Evolutionary conservation across 768 basidiomycete species (phyloP), one percentile per base, ranked within the genome.

Genomic region (Pisolithus tinctorius): DNA sequence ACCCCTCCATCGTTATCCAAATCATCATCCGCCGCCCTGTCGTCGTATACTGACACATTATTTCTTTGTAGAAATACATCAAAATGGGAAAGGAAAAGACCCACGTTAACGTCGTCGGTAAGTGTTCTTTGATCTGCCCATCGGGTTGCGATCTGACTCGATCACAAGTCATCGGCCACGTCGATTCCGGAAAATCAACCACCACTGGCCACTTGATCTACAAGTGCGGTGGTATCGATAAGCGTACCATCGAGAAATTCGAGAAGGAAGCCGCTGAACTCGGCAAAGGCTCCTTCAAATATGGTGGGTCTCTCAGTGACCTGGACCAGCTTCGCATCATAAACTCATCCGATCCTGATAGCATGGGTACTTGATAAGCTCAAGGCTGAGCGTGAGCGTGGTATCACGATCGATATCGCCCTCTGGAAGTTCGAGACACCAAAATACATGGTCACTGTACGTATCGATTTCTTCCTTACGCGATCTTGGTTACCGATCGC

Each of bases 151-250:
- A 67, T 66, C 57, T 65, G 50, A 68, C 62, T 56, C 45, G 60
- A 45, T 45, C 69, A 60, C 31, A 67, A 89, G 93, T 94, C 75
- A 95, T 95, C 79, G 93, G 94, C 61, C 93, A 94, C 81, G 92
- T 94, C 90, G 93, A 97, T 80, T 97, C 95, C 72, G 95, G 95
- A 63, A 99, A 98, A 80, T 98, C 95, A 53, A 99, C 96, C 77
- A 99, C 96, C 68, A 99, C 96, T 63, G 96, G 96, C 62, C 96
- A 99, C 80, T 82, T 99, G 80, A 98, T 98, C 86, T 98, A 97
- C 91, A 96, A 99, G 86, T 99, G 96, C 74, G 96, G 96, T 86
- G 96, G 96, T 89, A 99, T 99, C 80, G 96, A 99, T 74, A 99
- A 98, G 83, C 93, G 93, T 85, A 93, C 92, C 71, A 94, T 95